Percentiles rank a stretch among this genome's conserved stretches.
These are phyloP conservation scores for Turnera subulata DNA, from an alignment of 345 rosid species.

Conservation along the genomic window DNA sequence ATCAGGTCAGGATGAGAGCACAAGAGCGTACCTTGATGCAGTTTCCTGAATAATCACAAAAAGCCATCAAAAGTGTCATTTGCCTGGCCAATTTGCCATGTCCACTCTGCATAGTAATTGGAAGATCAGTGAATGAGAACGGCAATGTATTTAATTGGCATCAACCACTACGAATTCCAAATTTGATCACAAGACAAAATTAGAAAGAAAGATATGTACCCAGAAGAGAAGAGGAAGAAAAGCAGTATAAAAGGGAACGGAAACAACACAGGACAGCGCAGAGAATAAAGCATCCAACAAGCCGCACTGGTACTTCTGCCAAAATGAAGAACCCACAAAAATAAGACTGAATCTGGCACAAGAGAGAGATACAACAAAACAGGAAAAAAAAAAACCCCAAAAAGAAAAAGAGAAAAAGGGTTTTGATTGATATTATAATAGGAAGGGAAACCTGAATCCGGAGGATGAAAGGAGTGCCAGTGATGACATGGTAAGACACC, in stretches of 20 bases:
- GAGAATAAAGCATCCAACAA: slow-evolving; percentile 77
- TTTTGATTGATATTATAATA: background rate
- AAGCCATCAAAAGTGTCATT: slow-evolving; percentile 91
- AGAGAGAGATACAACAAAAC: background rate
- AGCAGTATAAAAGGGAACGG: slow-evolving; percentile 95
- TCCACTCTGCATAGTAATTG: slow-evolving; percentile 59
- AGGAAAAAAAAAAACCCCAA: background rate
- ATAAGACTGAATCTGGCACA: background rate
- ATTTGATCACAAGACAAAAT: background rate
- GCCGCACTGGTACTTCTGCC: slow-evolving; percentile 64
- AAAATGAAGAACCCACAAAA: slow-evolving; percentile 12
- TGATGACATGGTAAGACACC: slow-evolving; percentile 53
- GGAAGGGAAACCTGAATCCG: slow-evolving; percentile 82
- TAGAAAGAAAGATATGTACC: slow-evolving; percentile 40
- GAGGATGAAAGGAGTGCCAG: slow-evolving; percentile 54
- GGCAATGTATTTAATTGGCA: background rate
- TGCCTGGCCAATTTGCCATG: slow-evolving; percentile 98
- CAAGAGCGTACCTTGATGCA: slow-evolving; percentile 55
- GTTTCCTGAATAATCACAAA: slow-evolving; percentile 93
- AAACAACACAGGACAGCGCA: slow-evolving; percentile 82
- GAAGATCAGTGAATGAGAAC: slow-evolving; percentile 12
- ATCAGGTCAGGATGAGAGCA: background rate
- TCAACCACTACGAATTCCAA: slow-evolving; percentile 2
- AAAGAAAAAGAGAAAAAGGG: slow-evolving; percentile 12
- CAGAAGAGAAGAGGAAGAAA: slow-evolving; percentile 96